Percentiles rank a stretch among this genome's conserved stretches.
Evolutionary conservation across 805 yeast species (phyloP).

Genomic region (Groenewaldozyma salmanticensis): DNA sequence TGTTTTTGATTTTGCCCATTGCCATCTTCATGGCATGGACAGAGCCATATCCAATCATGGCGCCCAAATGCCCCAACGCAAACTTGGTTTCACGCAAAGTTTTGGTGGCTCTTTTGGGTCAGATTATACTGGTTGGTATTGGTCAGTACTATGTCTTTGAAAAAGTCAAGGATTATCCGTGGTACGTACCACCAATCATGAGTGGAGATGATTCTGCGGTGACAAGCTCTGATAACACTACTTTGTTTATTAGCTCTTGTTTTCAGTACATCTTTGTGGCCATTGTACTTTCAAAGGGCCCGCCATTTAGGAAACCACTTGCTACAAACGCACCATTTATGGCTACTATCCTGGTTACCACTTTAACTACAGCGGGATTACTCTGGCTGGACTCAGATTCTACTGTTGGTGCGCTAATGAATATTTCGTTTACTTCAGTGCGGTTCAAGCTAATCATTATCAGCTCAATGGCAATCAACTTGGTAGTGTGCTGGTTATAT

Average conservation of each 20-base stretch:
- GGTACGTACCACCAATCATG: constrained; percentile 77
- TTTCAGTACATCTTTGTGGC: constrained; percentile 86
- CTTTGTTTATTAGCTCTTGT: constrained; percentile 68
- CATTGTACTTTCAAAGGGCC: constrained; percentile 77
- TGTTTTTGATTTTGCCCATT: constrained; percentile 82
- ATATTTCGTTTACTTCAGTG: constrained; percentile 52
- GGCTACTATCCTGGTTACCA: constrained; percentile 43
- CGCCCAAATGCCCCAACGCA: constrained; percentile 81
- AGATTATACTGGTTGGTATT: constrained; percentile 49
- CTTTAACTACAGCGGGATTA: constrained; percentile 40
- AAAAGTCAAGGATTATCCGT: constrained; percentile 39
- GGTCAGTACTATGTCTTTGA: constrained; percentile 69
- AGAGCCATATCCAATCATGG: constrained; percentile 52
- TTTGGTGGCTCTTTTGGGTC: constrained; percentile 70
- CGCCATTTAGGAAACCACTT: constrained; percentile 82
- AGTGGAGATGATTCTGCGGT: constrained; percentile 76
- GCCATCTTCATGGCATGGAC: constrained; percentile 98
- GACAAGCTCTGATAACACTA: constrained; percentile 81
- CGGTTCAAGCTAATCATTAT: constrained; percentile 36
- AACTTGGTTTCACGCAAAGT: constrained; percentile 85
- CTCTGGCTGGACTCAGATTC: constrained; percentile 47
- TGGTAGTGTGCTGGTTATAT: constrained; percentile 36
- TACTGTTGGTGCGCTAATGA: constrained; percentile 59
- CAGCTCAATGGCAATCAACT: constrained; percentile 39
- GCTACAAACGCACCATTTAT: constrained; percentile 60